Evolutionary conservation across 2,329 filamentous ascomycete genomes (phyloP).

Genomic region (Ascochyta fabae): DNA sequence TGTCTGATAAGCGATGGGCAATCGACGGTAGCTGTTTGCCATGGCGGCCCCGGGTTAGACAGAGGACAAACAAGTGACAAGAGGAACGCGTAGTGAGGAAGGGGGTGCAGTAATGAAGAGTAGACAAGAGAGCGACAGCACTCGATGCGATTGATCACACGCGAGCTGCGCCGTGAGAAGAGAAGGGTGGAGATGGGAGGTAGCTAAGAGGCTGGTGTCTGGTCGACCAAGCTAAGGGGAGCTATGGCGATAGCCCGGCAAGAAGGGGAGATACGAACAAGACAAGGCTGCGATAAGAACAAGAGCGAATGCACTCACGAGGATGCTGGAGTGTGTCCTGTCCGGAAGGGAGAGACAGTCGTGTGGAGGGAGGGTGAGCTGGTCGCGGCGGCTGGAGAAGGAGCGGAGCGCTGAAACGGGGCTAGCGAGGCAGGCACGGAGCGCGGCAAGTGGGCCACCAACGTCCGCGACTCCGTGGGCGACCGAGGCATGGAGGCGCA

Average conservation of each 20-base stretch:
- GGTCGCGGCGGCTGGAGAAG: constrained; percentile 25
- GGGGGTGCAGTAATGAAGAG: constrained; percentile 30
- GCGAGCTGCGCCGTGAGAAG: constrained; percentile 40
- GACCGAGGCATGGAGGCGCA: constrained; percentile 8
- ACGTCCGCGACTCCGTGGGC: constrained; percentile 3
- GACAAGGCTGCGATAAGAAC: constrained; percentile 36
- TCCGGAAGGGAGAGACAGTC: constrained; percentile 32
- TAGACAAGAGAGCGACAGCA: constrained; percentile 38
- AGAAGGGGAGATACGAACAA: constrained; percentile 35
- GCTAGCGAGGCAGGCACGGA: constrained; percentile 24
- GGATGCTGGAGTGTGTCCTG: constrained; percentile 40
- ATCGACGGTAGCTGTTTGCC: constrained; percentile 51
- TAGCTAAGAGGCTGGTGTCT: constrained; percentile 38
- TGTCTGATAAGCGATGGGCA: constrained; percentile 34
- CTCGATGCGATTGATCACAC: constrained; percentile 43
- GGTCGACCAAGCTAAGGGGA: constrained; percentile 41
- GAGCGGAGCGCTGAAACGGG: constrained; percentile 27
- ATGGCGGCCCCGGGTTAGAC: constrained; percentile 51
- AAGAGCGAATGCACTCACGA: constrained; percentile 49
- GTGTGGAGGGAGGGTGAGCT: constrained; percentile 33
- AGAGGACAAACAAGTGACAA: constrained; percentile 44
- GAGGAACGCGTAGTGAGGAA: constrained; percentile 39
- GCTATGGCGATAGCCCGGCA: constrained; percentile 43
- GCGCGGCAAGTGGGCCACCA: constrained; percentile 32
- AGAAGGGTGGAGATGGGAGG: constrained; percentile 40